Conservation (phyloP, 768 basidiomycete genomes). For the Kwoniella heveanensis region DNA sequence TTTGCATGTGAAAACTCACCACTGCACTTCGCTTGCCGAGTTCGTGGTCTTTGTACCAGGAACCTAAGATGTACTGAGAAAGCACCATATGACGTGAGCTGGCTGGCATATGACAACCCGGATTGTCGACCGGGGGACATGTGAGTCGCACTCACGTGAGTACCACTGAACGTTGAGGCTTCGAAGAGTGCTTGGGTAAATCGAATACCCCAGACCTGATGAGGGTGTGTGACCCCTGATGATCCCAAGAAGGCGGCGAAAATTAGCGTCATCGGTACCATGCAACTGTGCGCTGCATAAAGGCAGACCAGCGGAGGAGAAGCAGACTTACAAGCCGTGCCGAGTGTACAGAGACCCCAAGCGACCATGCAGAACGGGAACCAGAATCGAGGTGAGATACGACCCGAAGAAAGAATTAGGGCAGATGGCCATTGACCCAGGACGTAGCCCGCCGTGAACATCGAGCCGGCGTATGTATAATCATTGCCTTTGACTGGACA, state of each 20-base stretch:
- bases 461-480: conserved; percentile 26
- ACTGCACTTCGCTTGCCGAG: conserved; percentile 72
- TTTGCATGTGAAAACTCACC: conserved; percentile 17
- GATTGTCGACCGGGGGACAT: too few species aligned
- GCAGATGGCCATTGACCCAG: conserved; percentile 31
- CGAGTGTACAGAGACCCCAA: conserved; percentile 36
- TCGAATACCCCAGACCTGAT: conserved; percentile 65
- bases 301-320: too few species aligned
- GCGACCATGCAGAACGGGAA: conserved; percentile 22
- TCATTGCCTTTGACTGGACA: conserved; percentile 28
- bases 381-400: conserved; percentile 30
- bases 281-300: too few species aligned
- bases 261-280: neutral
- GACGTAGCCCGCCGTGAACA: conserved; percentile 29
- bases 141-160: conserved; percentile 61
- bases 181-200: conserved; percentile 75
- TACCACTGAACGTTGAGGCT: conserved; percentile 75
- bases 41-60: conserved; percentile 72
- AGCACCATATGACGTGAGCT: too few species aligned
- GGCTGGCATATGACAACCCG: too few species aligned
- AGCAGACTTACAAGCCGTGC: conserved; percentile 12
- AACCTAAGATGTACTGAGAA: conserved; percentile 69
- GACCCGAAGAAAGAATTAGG: conserved; percentile 24
- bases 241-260: neutral
- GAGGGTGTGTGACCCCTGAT: conserved; percentile 28